phyloP scores from a whole-genome alignment of 352 stramenopile genomes.

The Pythium aquatile region DNA sequence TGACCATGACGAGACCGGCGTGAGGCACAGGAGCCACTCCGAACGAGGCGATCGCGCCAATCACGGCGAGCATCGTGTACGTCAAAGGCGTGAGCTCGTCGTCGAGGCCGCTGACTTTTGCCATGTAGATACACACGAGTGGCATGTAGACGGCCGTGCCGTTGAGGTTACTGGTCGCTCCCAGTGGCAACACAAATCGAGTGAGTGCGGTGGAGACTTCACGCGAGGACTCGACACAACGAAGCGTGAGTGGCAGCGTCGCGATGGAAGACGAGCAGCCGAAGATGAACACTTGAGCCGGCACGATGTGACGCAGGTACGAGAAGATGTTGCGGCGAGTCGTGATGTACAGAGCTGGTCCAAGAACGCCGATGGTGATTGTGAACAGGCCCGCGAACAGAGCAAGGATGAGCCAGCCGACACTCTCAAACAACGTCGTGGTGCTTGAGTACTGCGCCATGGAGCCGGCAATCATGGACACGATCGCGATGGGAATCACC shows the following conservation, averaged over 20 bases:
- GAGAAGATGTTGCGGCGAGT: conserved; percentile 63
- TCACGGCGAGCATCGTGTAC: conserved; percentile 63
- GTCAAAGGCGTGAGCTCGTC: conserved; percentile 50
- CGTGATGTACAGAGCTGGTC: conserved; percentile 48
- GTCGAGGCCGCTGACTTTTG: conserved; percentile 55
- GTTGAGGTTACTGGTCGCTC: conserved; percentile 72
- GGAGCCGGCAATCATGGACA: conserved; percentile 70
- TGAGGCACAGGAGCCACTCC: conserved; percentile 72
- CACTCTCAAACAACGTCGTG: conserved; percentile 41
- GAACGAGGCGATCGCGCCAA: conserved; percentile 66
- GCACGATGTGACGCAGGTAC: conserved; percentile 65
- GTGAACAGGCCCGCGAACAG: conserved; percentile 45
- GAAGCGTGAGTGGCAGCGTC: conserved; percentile 75
- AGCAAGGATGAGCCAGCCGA: conserved; percentile 50
- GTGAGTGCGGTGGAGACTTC: conserved; percentile 60
- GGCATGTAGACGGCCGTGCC: conserved; percentile 75
- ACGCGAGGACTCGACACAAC: conserved; percentile 63
- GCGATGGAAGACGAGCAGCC: conserved; percentile 79
- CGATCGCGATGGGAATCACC: conserved; percentile 66
- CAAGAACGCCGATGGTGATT: conserved; percentile 53
- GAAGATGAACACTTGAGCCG: conserved; percentile 75
- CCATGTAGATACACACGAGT: conserved; percentile 71
- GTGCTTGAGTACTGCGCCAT: conserved; percentile 56
- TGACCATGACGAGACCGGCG: conserved; percentile 71
- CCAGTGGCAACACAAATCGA: conserved; percentile 66